Evolutionary conservation across 2,329 filamentous ascomycete species (phyloP).

Genomic region (Ascochyta viciae-villosae): DNA sequence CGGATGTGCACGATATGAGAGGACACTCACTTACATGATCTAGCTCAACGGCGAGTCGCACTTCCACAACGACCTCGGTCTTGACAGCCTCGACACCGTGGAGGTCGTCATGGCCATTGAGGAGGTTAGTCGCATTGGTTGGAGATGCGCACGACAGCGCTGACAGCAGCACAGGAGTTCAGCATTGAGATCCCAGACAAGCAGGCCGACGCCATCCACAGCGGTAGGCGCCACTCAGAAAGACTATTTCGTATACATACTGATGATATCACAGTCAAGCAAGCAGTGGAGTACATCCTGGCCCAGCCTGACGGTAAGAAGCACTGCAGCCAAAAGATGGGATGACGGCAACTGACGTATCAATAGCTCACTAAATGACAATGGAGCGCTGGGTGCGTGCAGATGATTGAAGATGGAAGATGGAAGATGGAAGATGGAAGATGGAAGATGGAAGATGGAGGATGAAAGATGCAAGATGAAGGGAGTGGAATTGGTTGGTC

Average conservation of each 20-base stretch:
- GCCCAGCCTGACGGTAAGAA: conserved; percentile 86
- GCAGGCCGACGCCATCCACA: conserved; percentile 93
- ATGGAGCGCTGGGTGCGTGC: conserved; percentile 25
- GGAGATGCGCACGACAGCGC: conserved; percentile 8
- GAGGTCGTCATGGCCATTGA: conserved; percentile 99
- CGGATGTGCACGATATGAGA: not conserved
- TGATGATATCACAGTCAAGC: conserved; percentile 71
- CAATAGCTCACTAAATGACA: conserved; percentile 44
- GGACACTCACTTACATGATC: conserved; percentile 30
- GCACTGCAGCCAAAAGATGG: conserved; percentile 26
- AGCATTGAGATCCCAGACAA: conserved; percentile 99
- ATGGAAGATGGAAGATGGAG: conserved; percentile 22
- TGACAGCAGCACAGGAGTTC: conserved; percentile 64
- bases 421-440: too few species aligned
- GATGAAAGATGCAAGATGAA: conserved; percentile 19
- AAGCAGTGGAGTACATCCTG: conserved; percentile 93
- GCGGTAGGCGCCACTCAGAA: conserved; percentile 67
- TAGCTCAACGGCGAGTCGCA: conserved; percentile 85
- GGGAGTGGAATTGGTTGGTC: conserved; percentile 41
- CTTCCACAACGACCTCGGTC: conserved; percentile 95
- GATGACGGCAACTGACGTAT: conserved; percentile 25
- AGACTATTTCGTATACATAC: conserved; percentile 19
- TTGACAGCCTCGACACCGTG: conserved; percentile 97
- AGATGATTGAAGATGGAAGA: conserved; percentile 19
- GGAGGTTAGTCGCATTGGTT: conserved; percentile 69